phyloP scores from a whole-genome alignment of 257 asterid species.

The Euphrasia confusa region DNA sequence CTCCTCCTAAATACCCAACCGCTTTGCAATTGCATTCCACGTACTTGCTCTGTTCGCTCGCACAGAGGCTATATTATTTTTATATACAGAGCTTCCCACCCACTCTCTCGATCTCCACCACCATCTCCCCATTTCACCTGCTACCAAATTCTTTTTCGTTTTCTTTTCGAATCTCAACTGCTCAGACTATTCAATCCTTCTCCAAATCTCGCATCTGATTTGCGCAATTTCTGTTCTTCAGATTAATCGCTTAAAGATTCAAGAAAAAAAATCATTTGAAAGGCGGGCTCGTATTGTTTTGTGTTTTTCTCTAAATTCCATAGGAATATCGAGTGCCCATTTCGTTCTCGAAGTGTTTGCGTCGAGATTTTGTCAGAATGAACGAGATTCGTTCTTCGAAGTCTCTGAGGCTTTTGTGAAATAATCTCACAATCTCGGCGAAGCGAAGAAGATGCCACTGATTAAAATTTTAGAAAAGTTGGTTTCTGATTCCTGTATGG shows the following conservation, averaged over 20 bases:
- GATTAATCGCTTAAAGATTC: constrained; percentile 19
- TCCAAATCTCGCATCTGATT: constrained; percentile 8
- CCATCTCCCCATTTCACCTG: constrained; percentile 8
- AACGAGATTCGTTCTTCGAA: constrained; percentile 18
- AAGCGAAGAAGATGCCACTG: constrained; percentile 7
- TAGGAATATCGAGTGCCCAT: constrained; percentile 21
- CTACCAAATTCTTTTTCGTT: not conserved
- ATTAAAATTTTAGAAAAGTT: not conserved
- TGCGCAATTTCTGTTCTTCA: constrained; percentile 21
- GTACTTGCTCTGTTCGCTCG: constrained; percentile 9
- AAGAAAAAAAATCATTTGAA: not conserved
- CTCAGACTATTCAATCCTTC: constrained; percentile 1
- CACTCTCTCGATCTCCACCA: constrained; percentile 25
- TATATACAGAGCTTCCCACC: constrained; percentile 1
- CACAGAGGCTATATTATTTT: constrained; percentile 10
- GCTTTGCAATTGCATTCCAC: constrained; percentile 29
- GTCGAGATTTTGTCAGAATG: constrained; percentile 10
- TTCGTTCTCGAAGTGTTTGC: constrained; percentile 1
- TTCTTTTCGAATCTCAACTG: constrained; percentile 9
- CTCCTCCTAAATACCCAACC: constrained; percentile 16
- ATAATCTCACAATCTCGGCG: not conserved
- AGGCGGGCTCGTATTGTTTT: constrained; percentile 12
- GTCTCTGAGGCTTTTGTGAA: constrained; percentile 3
- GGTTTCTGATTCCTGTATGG: constrained; percentile 18
- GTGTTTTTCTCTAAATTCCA: too few species aligned